These are phyloP conservation scores for Mycosphaerella sp. DNA, from an alignment of 2,329 filamentous ascomycete species.

Conservation along the genomic window DNA sequence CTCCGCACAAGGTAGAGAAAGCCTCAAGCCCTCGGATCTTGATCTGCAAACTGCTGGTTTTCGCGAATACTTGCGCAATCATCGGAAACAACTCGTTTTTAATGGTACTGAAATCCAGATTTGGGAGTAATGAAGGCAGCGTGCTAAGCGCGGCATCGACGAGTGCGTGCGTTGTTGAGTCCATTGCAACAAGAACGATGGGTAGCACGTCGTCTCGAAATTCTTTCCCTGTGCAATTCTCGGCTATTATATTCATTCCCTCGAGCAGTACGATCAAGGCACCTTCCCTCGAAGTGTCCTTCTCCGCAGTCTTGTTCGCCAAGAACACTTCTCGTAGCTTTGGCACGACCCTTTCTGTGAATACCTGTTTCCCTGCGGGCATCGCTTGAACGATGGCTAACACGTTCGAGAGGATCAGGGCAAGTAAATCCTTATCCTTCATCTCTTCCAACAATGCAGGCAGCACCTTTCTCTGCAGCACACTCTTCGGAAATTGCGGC, in stretches of 20 bases:
- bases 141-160: conserved; percentile 79
- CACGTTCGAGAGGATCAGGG: conserved; percentile 80
- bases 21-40: conserved; percentile 89
- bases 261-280: conserved; percentile 88
- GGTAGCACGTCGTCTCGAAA: conserved; percentile 95
- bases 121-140: conserved; percentile 71
- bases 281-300: conserved; percentile 77
- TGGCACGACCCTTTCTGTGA: conserved; percentile 81
- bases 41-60: conserved; percentile 87
- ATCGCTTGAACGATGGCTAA: conserved; percentile 82
- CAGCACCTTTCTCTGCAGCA: conserved; percentile 90
- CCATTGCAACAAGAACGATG: conserved; percentile 73
- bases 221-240: conserved; percentile 80
- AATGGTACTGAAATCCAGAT: conserved; percentile 91
- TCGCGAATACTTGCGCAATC: conserved; percentile 82
- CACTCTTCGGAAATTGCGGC: conserved; percentile 84
- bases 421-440: conserved; percentile 82
- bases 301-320: conserved; percentile 54
- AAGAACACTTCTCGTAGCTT: conserved; percentile 78
- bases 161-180: conserved; percentile 81
- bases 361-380: conserved; percentile 68
- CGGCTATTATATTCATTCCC: conserved; percentile 66
- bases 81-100: conserved; percentile 96
- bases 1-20: conserved; percentile 83
- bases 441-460: conserved; percentile 85